These are phyloP conservation scores for Elongisporangium prolatum DNA, from an alignment of 352 stramenopile genomes.

Conservation along the genomic window DNA sequence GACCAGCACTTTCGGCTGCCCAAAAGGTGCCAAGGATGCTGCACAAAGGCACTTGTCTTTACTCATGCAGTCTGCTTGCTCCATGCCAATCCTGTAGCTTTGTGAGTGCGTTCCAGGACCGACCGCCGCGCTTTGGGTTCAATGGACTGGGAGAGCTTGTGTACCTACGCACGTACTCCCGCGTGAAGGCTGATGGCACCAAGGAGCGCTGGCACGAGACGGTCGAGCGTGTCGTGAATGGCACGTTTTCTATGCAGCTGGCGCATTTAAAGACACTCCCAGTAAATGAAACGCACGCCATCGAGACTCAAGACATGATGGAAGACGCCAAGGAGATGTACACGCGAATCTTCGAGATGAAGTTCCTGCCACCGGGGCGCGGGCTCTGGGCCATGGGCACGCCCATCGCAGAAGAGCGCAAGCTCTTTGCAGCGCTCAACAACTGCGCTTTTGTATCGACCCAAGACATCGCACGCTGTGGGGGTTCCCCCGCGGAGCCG, in stretches of 20 bases:
- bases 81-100: slow-evolving; percentile 20
- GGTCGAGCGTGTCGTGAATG: slow-evolving; percentile 91
- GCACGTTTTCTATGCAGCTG: slow-evolving; percentile 57
- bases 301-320: slow-evolving; percentile 63
- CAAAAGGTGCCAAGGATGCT: slow-evolving; percentile 6
- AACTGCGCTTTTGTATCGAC: slow-evolving; percentile 94
- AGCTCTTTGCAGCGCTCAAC: slow-evolving; percentile 88
- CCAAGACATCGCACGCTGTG: slow-evolving; percentile 41
- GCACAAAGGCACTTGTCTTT: not conserved
- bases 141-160: slow-evolving; percentile 93
- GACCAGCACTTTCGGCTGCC: slow-evolving; percentile 1
- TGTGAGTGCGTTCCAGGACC: slow-evolving; percentile 39
- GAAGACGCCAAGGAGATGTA: slow-evolving; percentile 88
- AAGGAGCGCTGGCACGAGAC: slow-evolving; percentile 91
- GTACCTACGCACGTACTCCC: slow-evolving; percentile 90
- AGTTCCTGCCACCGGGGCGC: slow-evolving; percentile 90
- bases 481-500: slow-evolving; percentile 58
- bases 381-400: slow-evolving; percentile 94
- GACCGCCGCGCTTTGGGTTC: slow-evolving; percentile 86
- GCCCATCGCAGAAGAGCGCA: slow-evolving; percentile 81
- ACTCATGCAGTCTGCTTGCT: not conserved
- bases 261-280: not conserved
- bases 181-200: slow-evolving; percentile 68
- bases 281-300: slow-evolving; percentile 32
- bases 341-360: slow-evolving; percentile 91